Conservation (phyloP, 1,139 yeast species). For the Suhomyces taliae region DNA sequence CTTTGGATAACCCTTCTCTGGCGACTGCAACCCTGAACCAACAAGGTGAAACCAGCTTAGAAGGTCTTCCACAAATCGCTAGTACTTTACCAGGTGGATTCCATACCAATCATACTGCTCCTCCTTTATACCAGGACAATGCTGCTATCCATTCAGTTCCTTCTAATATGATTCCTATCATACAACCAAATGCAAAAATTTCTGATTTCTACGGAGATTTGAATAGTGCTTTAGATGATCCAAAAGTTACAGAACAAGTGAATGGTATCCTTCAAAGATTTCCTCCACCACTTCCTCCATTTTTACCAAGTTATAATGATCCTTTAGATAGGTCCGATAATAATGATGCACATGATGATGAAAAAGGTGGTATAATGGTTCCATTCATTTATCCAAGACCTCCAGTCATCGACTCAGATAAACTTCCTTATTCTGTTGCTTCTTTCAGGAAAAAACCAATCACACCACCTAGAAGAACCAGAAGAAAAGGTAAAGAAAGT, state of each 20-base stretch:
- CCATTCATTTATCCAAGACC: constrained; percentile 51
- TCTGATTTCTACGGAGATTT: constrained; percentile 42
- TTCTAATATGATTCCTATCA: constrained; percentile 37
- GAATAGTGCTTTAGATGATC: constrained; percentile 19
- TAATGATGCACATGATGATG: constrained; percentile 11
- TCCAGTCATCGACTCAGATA: constrained; percentile 31
- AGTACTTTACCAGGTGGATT: background rate
- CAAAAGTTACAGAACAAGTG: constrained; percentile 23
- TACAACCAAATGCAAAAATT: constrained; percentile 31
- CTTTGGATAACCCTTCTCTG: constrained; percentile 4
- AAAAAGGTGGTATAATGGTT: constrained; percentile 39
- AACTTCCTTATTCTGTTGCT: constrained; percentile 23
- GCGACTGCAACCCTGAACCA: background rate
- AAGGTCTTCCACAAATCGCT: background rate
- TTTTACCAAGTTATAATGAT: constrained; percentile 15
- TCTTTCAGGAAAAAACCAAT: constrained; percentile 10
- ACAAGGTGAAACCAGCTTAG: background rate
- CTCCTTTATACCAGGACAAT: constrained; percentile 1
- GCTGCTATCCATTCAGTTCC: constrained; percentile 34
- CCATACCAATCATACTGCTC: background rate
- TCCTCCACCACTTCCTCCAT: constrained; percentile 47
- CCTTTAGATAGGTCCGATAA: constrained; percentile 10
- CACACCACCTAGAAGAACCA: constrained; percentile 10
- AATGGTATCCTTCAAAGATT: constrained; percentile 28
- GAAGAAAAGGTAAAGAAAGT: constrained; percentile 11